These are phyloP conservation scores for Cryptomeria japonica DNA, from an alignment of 75 land plant species.

Conservation along the genomic window DNA sequence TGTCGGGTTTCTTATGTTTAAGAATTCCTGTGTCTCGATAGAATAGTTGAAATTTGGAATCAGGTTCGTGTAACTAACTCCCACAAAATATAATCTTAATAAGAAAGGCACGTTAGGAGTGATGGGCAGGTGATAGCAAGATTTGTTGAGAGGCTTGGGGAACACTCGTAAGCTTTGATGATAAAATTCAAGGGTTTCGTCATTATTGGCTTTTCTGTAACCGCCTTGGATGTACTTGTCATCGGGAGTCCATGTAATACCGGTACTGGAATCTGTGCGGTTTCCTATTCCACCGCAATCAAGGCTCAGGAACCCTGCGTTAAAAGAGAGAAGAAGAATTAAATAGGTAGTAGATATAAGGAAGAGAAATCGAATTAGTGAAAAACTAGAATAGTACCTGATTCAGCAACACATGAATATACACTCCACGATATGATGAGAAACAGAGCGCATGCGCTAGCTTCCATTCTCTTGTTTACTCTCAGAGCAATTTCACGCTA, in stretches of 20 bases:
- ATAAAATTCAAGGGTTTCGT: neutral
- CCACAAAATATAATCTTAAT: neutral
- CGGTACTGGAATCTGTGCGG: neutral
- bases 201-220: neutral
- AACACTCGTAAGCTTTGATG: neutral
- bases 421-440: slow-evolving; percentile 30
- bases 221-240: neutral
- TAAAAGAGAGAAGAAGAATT: neutral
- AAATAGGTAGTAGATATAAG: too few relatives aligned
- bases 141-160: slow-evolving; percentile 3
- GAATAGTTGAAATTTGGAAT: neutral
- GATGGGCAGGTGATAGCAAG: neutral
- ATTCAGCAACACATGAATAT: slow-evolving; percentile 39
- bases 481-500: neutral
- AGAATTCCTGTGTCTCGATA: neutral
- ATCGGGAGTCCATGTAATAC: neutral
- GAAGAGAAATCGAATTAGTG: too few relatives aligned
- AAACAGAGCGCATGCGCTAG: neutral
- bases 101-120: neutral
- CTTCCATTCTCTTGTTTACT: neutral
- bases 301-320: neutral
- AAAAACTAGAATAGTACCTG: neutral
- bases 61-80: neutral
- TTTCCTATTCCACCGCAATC: neutral
- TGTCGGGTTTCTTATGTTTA: neutral